phyloP scores from a whole-genome alignment of 257 asterid genomes.

The Linderniella brevidens region DNA sequence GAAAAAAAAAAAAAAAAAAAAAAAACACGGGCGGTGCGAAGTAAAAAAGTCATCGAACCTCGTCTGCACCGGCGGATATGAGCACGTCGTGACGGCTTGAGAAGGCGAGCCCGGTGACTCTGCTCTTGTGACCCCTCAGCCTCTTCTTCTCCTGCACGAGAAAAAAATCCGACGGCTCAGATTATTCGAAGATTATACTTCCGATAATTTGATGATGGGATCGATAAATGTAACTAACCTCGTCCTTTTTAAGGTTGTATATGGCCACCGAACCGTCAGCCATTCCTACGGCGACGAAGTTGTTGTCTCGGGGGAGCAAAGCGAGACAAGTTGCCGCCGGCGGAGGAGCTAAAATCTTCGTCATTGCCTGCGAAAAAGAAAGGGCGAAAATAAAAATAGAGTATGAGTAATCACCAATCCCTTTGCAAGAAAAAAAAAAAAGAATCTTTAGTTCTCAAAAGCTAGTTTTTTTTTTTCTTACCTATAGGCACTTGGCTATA shows the following conservation, averaged over 20 bases:
- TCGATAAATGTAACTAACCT: too few species aligned
- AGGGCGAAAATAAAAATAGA: too few species aligned
- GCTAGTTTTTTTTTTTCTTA: too few species aligned
- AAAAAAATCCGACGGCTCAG: too few species aligned
- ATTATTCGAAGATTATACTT: too few species aligned
- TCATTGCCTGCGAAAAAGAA: constrained; percentile 42
- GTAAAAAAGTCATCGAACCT: too few species aligned
- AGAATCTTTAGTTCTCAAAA: too few species aligned
- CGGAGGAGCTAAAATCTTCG: constrained; percentile 50
- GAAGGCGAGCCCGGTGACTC: constrained; percentile 64
- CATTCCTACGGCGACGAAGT: constrained; percentile 59
- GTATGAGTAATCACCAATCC: too few species aligned
- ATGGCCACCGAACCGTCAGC: constrained; percentile 44
- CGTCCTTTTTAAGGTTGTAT: constrained; percentile 33
- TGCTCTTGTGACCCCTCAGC: constrained; percentile 46
- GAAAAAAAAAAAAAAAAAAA: too few species aligned
- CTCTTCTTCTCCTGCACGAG: constrained; percentile 31
- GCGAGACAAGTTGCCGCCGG: constrained; percentile 56
- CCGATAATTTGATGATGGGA: too few species aligned
- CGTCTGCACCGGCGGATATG: constrained; percentile 52
- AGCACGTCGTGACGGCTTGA: constrained; percentile 33
- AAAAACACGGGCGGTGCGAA: too few species aligned
- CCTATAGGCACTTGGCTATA: too few species aligned
- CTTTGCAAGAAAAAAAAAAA: neutral
- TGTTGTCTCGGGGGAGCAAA: constrained; percentile 52